Conservation (phyloP, 176 grass and related monocot genomes). For the Cenchrus fungigraminus region DNA sequence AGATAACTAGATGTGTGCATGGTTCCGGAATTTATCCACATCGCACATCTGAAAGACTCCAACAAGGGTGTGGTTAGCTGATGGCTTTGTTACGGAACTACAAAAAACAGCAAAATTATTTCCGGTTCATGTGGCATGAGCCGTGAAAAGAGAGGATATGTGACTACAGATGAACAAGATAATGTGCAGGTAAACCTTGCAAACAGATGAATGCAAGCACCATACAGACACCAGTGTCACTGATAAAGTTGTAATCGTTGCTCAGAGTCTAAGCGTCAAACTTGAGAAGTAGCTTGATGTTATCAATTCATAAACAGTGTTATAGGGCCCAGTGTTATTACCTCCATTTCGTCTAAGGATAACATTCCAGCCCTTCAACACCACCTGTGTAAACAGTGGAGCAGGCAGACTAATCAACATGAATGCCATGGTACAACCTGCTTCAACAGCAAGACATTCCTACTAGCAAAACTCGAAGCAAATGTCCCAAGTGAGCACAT, state of each 20-base stretch:
- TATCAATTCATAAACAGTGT: constrained; percentile 11
- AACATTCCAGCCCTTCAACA: neutral
- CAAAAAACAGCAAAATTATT: neutral
- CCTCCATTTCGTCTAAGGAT: constrained; percentile 31
- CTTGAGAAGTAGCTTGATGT: constrained; percentile 13
- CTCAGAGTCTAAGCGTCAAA: neutral
- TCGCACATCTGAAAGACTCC: neutral
- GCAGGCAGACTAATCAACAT: neutral
- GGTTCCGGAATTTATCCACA: neutral
- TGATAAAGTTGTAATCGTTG: neutral
- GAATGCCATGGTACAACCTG: constrained; percentile 1
- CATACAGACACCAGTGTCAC: neutral
- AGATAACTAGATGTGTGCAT: neutral
- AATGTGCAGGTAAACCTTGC: neutral
- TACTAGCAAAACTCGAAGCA: constrained; percentile 11
- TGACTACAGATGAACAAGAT: neutral
- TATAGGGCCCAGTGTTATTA: neutral
- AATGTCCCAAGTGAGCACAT: neutral
- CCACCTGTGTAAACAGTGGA: neutral
- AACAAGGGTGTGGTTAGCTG: neutral
- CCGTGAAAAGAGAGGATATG: neutral
- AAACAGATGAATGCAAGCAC: constrained; percentile 15
- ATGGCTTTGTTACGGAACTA: neutral
- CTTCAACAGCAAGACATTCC: neutral
- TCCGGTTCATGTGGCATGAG: no score